phyloP scores from a whole-genome alignment of 2,329 filamentous ascomycete genomes.

The Grosmannia serpens region DNA sequence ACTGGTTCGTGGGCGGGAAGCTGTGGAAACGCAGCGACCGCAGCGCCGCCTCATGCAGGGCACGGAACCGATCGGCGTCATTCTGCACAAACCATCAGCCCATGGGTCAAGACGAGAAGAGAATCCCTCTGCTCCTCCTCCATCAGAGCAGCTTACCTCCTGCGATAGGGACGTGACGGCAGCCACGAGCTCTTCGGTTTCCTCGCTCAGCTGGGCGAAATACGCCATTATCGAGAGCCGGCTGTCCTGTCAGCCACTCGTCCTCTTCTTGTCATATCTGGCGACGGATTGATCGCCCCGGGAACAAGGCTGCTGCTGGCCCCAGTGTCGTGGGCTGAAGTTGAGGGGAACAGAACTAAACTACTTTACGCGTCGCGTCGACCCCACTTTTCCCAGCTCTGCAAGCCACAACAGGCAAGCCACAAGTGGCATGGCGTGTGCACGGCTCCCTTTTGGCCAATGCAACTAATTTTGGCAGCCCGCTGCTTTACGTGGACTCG shows the following conservation, averaged over 20 bases:
- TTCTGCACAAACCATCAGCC: conserved; percentile 12
- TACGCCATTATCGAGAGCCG: conserved; percentile 49
- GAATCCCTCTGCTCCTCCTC: not conserved
- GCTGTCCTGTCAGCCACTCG: too few relatives aligned
- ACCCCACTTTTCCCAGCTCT: not conserved
- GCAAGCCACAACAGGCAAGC: not conserved
- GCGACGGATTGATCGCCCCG: too few relatives aligned
- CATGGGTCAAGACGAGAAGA: not conserved
- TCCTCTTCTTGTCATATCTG: not conserved
- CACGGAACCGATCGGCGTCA: conserved; percentile 26
- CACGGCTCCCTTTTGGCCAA: too few relatives aligned
- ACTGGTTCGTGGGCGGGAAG: conserved; percentile 61
- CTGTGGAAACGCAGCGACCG: conserved; percentile 41
- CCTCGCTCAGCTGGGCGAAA: conserved; percentile 48
- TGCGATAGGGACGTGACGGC: conserved; percentile 44
- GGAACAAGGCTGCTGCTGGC: too few relatives aligned
- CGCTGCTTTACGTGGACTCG: not conserved
- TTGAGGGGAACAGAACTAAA: not conserved
- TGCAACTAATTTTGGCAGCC: not conserved
- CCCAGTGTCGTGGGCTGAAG: too few relatives aligned
- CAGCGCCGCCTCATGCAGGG: conserved; percentile 36
- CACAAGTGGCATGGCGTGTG: not conserved
- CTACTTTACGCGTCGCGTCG: not conserved
- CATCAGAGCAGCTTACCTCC: conserved; percentile 26
- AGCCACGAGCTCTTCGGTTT: conserved; percentile 62